phyloP scores from a whole-genome alignment of 768 basidiomycete genomes.

The Kwoniella sp. region DNA sequence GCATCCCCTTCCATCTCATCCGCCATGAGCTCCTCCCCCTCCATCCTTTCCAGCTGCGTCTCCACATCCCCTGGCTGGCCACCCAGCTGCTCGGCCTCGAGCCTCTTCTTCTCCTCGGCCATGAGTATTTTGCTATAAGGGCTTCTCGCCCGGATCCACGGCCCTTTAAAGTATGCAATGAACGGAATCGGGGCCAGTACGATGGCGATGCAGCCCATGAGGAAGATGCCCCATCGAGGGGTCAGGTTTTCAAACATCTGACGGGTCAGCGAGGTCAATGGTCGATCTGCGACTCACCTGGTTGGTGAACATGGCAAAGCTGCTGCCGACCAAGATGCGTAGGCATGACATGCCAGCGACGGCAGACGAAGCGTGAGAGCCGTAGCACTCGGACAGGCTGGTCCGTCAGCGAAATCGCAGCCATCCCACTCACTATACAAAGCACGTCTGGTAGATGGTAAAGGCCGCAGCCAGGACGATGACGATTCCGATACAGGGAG shows the following conservation, averaged over 20 bases:
- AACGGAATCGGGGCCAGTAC: conserved; percentile 58
- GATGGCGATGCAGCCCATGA: conserved; percentile 53
- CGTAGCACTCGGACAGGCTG: conserved; percentile 61
- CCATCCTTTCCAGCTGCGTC: conserved; percentile 10
- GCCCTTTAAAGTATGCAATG: conserved; percentile 45
- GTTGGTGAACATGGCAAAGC: conserved; percentile 59
- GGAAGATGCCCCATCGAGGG: conserved; percentile 57
- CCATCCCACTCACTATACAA: conserved; percentile 54
- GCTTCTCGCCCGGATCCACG: conserved; percentile 39
- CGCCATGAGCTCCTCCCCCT: conserved; percentile 11
- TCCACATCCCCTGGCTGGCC: conserved; percentile 15
- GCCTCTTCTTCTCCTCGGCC: conserved; percentile 32
- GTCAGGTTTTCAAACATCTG: conserved; percentile 58
- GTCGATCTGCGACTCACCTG: conserved; percentile 1
- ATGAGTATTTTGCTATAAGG: conserved; percentile 35
- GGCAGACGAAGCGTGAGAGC: conserved; percentile 62
- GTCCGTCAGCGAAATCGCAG: background rate
- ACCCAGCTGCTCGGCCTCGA: conserved; percentile 1
- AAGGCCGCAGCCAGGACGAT: conserved; percentile 51
- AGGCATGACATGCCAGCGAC: conserved; percentile 64
- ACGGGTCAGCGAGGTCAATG: background rate
- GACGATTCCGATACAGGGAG: conserved; percentile 57
- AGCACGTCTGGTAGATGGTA: conserved; percentile 25
- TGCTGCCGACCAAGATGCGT: conserved; percentile 52
- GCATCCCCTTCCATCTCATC: conserved; percentile 1